Evolutionary conservation across 1,284 basidiomycete genomes (phyloP).

Genomic region (Ganoderma multipileum): DNA sequence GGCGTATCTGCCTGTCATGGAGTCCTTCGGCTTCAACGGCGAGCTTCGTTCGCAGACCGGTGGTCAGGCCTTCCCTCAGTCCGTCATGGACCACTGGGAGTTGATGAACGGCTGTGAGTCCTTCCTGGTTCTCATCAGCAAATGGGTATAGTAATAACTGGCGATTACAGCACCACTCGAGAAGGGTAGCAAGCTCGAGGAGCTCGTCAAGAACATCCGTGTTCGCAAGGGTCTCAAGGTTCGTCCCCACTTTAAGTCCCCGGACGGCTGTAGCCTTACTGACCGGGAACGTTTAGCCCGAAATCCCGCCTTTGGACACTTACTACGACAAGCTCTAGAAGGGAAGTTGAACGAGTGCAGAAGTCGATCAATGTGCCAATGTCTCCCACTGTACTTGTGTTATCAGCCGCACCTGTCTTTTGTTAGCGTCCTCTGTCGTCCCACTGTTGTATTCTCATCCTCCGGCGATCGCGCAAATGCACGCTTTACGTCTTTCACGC

Average conservation of each 20-base stretch:
- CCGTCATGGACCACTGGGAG: conserved; percentile 94
- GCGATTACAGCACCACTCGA: conserved; percentile 70
- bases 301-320: conserved; percentile 84
- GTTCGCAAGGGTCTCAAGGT: conserved; percentile 94
- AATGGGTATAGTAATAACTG: conserved; percentile 3
- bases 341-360: conserved; percentile 35
- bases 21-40: conserved; percentile 99
- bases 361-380: conserved; percentile 33
- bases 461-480: conserved; percentile 29
- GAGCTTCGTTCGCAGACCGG: conserved; percentile 92
- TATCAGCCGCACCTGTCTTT: conserved; percentile 34
- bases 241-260: conserved; percentile 25
- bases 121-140: conserved; percentile 33
- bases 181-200: conserved; percentile 90
- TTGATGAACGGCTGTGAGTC: conserved; percentile 79
- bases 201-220: conserved; percentile 86
- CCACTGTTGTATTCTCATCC: conserved; percentile 38
- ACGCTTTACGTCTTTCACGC: conserved; percentile 31
- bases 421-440: conserved; percentile 31
- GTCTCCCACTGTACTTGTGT: conserved; percentile 36
- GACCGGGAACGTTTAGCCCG: conserved; percentile 57
- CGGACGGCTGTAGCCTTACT: conserved; percentile 17
- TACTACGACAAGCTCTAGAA: conserved; percentile 86
- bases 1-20: conserved; percentile 96
- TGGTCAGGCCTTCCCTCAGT: conserved; percentile 98